phyloP scores from a whole-genome alignment of 2,329 filamentous ascomycete species.

The Emericellopsis atlantica region DNA sequence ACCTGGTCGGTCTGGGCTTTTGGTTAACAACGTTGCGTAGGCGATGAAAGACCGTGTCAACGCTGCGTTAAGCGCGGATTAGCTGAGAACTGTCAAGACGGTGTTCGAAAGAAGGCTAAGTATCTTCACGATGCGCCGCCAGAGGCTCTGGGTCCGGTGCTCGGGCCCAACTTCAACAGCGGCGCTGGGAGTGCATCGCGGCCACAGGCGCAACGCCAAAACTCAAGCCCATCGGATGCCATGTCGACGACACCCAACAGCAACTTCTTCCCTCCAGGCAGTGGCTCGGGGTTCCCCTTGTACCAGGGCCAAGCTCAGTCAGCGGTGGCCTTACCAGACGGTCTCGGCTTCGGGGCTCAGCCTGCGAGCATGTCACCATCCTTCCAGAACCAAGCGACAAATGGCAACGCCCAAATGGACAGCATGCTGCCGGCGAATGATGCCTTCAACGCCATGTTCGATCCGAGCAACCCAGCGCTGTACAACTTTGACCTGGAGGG shows the following conservation, averaged over 20 bases:
- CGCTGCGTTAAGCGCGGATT: constrained; percentile 89
- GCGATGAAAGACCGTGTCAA: constrained; percentile 88
- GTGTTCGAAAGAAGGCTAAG: constrained; percentile 96
- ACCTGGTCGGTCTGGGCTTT: background rate
- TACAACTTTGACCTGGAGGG: constrained; percentile 96
- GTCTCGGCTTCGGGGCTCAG: constrained; percentile 45
- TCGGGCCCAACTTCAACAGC: constrained; percentile 58
- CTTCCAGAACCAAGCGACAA: constrained; percentile 43
- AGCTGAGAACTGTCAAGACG: constrained; percentile 85
- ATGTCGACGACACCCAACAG: constrained; percentile 22
- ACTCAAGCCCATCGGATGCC: constrained; percentile 31
- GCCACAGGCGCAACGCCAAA: constrained; percentile 32
- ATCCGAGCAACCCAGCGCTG: constrained; percentile 80
- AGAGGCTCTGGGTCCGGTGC: constrained; percentile 77
- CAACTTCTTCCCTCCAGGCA: constrained; percentile 35
- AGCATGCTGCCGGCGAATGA: constrained; percentile 39
- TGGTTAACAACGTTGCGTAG: constrained; percentile 29
- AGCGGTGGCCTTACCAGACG: constrained; percentile 21
- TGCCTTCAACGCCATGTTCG: constrained; percentile 57
- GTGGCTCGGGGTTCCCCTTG: constrained; percentile 33
- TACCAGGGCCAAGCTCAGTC: constrained; percentile 33
- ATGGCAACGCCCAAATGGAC: constrained; percentile 31
- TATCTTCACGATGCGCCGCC: constrained; percentile 94
- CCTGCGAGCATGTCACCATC: constrained; percentile 64
- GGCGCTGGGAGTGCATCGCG: constrained; percentile 29